These are phyloP conservation scores for Cyclocybe aegerita DNA, from an alignment of 768 basidiomycete species.

Conservation along the genomic window DNA sequence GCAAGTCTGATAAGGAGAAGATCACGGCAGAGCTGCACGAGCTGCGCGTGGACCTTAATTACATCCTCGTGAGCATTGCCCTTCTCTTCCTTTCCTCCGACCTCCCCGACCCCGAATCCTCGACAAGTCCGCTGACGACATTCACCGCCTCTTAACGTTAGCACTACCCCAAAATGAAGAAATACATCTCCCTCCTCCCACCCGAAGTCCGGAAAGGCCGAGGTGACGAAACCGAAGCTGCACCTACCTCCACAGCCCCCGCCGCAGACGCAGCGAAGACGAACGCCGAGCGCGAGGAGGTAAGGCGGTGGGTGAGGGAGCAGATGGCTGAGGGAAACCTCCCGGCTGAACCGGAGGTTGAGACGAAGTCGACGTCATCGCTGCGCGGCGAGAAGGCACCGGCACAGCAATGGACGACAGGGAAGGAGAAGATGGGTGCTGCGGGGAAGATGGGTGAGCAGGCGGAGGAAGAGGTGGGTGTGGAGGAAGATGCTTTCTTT, in stretches of 20 bases:
- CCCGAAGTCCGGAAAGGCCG: conserved; percentile 50
- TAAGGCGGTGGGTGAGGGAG: conserved; percentile 57
- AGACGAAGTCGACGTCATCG: conserved; percentile 22
- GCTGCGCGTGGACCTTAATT: conserved; percentile 87
- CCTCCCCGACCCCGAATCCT: background rate
- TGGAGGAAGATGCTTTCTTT: conserved; percentile 40
- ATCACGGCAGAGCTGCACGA: conserved; percentile 52
- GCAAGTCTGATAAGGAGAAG: conserved; percentile 35
- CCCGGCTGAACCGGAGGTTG: conserved; percentile 56
- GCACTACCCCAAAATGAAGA: conserved; percentile 84
- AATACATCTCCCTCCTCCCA: conserved; percentile 91
- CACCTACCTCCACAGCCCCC: conserved; percentile 21
- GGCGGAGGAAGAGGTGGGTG: conserved; percentile 2
- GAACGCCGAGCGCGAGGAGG: conserved; percentile 51
- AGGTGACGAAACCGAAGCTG: background rate
- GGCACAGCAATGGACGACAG: conserved; percentile 16
- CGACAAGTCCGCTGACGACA: no score
- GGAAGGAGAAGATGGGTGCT: background rate
- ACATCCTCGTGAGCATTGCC: conserved; percentile 64
- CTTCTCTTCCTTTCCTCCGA: background rate
- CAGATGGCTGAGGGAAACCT: conserved; percentile 64
- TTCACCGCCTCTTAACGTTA: conserved; percentile 21
- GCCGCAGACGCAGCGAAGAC: conserved; percentile 33
- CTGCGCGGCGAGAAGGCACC: conserved; percentile 4
- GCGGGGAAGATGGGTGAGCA: conserved; percentile 3